phyloP scores from a whole-genome alignment of 768 basidiomycete species.

The Tylopilus balloui region DNA sequence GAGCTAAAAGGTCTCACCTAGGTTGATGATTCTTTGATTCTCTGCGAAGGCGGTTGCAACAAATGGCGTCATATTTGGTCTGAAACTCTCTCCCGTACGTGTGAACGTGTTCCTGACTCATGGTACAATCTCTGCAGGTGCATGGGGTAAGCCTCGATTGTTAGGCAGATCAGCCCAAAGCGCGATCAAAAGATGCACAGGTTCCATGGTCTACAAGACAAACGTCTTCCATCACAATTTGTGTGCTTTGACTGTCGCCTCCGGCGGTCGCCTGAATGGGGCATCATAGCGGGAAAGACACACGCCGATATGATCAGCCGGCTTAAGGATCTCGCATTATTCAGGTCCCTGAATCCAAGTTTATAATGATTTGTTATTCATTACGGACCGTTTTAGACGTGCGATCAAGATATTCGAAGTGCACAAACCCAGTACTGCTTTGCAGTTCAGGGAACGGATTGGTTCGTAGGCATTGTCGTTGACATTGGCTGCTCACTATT shows the following conservation, averaged over 20 bases:
- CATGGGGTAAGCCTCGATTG: constrained; percentile 32
- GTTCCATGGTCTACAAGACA: constrained; percentile 58
- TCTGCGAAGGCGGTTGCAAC: constrained; percentile 70
- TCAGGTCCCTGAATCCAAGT: constrained; percentile 45
- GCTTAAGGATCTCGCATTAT: constrained; percentile 65
- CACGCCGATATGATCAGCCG: constrained; percentile 55
- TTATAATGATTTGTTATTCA: neutral
- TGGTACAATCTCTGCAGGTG: constrained; percentile 26
- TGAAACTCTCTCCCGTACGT: constrained; percentile 15
- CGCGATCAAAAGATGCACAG: constrained; percentile 30
- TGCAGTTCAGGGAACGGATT: constrained; percentile 56
- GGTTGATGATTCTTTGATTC: constrained; percentile 52
- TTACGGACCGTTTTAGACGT: constrained; percentile 38
- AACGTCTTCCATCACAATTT: constrained; percentile 56
- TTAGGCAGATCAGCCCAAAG: neutral
- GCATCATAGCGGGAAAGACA: constrained; percentile 55
- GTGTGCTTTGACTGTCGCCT: constrained; percentile 76
- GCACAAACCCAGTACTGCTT: constrained; percentile 38
- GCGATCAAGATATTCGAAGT: constrained; percentile 67
- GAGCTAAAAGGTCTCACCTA: constrained; percentile 23
- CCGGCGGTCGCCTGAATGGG: constrained; percentile 62
- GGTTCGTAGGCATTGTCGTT: constrained; percentile 39
- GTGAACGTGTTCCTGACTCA: neutral
- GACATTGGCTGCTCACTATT: constrained; percentile 6
- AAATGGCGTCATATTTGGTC: constrained; percentile 79